phyloP scores from a whole-genome alignment of 2,329 filamentous ascomycete genomes.

The Teratosphaeria viscida region DNA sequence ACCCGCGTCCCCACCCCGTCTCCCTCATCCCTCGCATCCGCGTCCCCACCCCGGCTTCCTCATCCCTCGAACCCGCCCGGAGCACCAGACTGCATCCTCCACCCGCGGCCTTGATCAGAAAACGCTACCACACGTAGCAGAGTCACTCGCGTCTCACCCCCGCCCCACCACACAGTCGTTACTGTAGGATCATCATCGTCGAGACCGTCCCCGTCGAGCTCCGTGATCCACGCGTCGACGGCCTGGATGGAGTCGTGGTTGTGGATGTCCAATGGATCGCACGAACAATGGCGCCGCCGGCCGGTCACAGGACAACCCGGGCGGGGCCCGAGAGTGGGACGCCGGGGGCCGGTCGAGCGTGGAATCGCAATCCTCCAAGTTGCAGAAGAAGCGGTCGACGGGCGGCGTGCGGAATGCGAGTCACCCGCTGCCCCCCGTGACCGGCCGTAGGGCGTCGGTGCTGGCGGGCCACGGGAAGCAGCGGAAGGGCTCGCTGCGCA shows the following conservation, averaged over 20 bases:
- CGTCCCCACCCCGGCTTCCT: background rate
- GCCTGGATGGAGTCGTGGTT: conserved; percentile 17
- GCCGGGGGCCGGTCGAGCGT: conserved; percentile 7
- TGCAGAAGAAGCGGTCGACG: conserved; percentile 16
- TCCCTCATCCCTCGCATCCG: too few relatives aligned
- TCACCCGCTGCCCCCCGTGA: conserved; percentile 4
- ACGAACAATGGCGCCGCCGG: conserved; percentile 11
- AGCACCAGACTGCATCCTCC: background rate
- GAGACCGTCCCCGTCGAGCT: background rate
- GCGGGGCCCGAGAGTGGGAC: conserved; percentile 4
- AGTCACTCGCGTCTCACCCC: background rate
- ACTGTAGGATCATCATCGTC: background rate
- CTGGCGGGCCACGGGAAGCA: background rate
- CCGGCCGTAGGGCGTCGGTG: background rate
- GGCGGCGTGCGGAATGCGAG: conserved; percentile 12
- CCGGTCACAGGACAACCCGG: conserved; percentile 5
- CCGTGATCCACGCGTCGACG: background rate
- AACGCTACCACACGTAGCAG: background rate
- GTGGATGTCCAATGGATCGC: conserved; percentile 14
- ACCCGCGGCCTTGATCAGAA: background rate
- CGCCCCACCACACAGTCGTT: background rate
- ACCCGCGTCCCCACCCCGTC: too few relatives aligned
- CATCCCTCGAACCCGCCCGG: background rate
- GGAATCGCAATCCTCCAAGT: conserved; percentile 9
- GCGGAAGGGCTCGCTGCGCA: conserved; percentile 25